Percentiles rank a stretch among this genome's conserved stretches.
These are phyloP conservation scores for Dioscorea cayenensis DNA, from an alignment of 116 monocot species.

Conservation along the genomic window DNA sequence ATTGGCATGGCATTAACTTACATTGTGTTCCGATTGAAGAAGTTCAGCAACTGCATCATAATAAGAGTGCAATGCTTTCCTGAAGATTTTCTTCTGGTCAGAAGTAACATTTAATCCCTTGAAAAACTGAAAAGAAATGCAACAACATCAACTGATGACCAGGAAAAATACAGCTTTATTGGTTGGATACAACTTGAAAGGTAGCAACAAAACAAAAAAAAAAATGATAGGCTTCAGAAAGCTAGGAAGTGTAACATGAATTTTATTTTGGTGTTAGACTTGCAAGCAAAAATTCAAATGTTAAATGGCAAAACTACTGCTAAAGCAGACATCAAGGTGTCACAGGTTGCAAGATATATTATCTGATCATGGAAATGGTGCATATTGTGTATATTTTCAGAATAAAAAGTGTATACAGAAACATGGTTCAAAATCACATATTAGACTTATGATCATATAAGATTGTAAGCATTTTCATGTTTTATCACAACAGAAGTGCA, in stretches of 20 bases:
- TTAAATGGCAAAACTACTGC: too few species aligned
- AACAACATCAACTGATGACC: not conserved
- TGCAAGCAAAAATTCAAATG: too few species aligned
- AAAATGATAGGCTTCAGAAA: too few species aligned
- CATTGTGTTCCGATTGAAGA: slow-evolving; percentile 80
- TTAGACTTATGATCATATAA: not conserved
- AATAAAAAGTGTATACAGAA: not conserved
- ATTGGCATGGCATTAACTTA: slow-evolving; percentile 20
- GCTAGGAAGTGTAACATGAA: too few species aligned
- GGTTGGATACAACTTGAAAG: too few species aligned
- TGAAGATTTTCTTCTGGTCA: slow-evolving; percentile 90
- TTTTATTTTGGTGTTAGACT: too few species aligned
- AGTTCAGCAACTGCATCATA: slow-evolving; percentile 88
- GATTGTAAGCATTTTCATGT: not conserved
- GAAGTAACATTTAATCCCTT: slow-evolving; percentile 66
- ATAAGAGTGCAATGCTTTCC: slow-evolving; percentile 70
- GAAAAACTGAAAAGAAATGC: slow-evolving; percentile 56
- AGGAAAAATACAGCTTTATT: too few species aligned
- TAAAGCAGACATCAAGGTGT: too few species aligned
- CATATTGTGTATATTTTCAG: too few species aligned
- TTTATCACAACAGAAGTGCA: not conserved
- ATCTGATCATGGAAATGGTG: too few species aligned
- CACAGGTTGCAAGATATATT: too few species aligned
- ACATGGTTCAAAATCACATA: not conserved
- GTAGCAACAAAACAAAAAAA: too few species aligned